A percentile compares a stretch with the other conserved stretches of the same genome.
Conservation (phyloP, 768 basidiomycete genomes). For the Naganishia randhawae region DNA sequence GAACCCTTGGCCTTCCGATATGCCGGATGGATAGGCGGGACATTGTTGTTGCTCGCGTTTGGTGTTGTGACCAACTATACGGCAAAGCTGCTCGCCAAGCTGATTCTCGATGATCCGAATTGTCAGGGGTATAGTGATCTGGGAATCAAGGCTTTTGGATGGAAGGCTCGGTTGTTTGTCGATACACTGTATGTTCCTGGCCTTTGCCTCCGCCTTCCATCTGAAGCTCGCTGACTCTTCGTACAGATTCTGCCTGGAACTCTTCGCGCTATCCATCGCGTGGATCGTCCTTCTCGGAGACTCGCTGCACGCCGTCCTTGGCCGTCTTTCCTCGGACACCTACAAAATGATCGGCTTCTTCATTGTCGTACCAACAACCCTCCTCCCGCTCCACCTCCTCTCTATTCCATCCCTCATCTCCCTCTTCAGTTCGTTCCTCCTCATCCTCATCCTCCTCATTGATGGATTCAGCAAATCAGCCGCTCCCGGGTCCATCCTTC, state of each 20-base stretch:
- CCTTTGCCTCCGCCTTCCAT: neutral
- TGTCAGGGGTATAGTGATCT: conserved; percentile 84
- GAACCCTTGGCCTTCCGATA: conserved; percentile 88
- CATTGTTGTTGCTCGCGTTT: conserved; percentile 68
- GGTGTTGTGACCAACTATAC: conserved; percentile 82
- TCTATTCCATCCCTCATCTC: conserved; percentile 78
- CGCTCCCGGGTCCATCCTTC: conserved; percentile 75
- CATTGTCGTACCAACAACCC: conserved; percentile 74
- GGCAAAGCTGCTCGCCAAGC: conserved; percentile 80
- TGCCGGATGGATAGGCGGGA: conserved; percentile 81
- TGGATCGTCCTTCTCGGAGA: conserved; percentile 88
- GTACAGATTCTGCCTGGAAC: conserved; percentile 78
- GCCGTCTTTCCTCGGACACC: conserved; percentile 62
- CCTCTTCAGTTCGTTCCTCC: conserved; percentile 69
- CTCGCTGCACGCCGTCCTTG: conserved; percentile 70
- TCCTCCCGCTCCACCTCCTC: conserved; percentile 77
- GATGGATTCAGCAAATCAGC: conserved; percentile 73
- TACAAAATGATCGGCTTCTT: conserved; percentile 73
- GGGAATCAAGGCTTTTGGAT: conserved; percentile 81
- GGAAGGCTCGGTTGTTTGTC: conserved; percentile 57
- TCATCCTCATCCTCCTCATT: conserved; percentile 71
- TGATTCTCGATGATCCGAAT: conserved; percentile 67
- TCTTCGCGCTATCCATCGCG: conserved; percentile 79
- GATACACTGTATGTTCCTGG: conserved; percentile 40
- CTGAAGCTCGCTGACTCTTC: conserved; percentile 48